A percentile compares a stretch with the other conserved stretches of the same genome.
Evolutionary conservation across 108 stramenopile genomes (phyloP).

Genomic region (Cyclotella sp.): DNA sequence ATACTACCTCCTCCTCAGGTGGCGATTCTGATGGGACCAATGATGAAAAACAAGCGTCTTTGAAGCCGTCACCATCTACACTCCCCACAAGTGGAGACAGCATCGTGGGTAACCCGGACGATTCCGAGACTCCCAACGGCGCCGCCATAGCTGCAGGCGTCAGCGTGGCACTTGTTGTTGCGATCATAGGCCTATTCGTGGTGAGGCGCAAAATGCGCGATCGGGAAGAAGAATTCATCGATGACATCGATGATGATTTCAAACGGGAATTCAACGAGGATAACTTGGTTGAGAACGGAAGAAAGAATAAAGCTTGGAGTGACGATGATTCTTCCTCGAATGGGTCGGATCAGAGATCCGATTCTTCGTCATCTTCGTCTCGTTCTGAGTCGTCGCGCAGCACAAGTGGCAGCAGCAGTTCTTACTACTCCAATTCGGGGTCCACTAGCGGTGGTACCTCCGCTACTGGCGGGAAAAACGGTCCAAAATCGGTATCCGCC

Average conservation of each 20-base stretch:
- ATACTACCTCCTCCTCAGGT: not conserved
- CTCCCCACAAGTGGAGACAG: not conserved
- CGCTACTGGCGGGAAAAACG: constrained; percentile 1
- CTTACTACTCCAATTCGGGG: constrained; percentile 18
- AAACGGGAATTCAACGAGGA: not conserved
- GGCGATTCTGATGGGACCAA: not conserved
- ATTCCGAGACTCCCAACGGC: constrained; percentile 2
- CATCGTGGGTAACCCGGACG: not conserved
- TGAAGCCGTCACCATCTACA: not conserved
- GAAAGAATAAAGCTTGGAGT: not conserved
- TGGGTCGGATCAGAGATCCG: not conserved
- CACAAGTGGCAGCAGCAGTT: constrained; percentile 14
- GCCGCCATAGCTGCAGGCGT: constrained; percentile 30
- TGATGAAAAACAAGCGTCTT: not conserved
- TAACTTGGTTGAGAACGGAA: not conserved
- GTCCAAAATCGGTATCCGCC: constrained; percentile 20
- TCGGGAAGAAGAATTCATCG: not conserved
- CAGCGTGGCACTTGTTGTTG: constrained; percentile 10
- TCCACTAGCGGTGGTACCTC: constrained; percentile 10
- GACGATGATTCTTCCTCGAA: constrained; percentile 6
- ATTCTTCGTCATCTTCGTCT: constrained; percentile 2
- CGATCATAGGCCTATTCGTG: constrained; percentile 21
- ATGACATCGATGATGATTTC: constrained; percentile 3
- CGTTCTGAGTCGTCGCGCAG: not conserved
- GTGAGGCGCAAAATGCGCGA: constrained; percentile 7